These are phyloP conservation scores for Neurospora sp. DNA, from an alignment of 495 filamentous ascomycete genomes.

Conservation along the genomic window DNA sequence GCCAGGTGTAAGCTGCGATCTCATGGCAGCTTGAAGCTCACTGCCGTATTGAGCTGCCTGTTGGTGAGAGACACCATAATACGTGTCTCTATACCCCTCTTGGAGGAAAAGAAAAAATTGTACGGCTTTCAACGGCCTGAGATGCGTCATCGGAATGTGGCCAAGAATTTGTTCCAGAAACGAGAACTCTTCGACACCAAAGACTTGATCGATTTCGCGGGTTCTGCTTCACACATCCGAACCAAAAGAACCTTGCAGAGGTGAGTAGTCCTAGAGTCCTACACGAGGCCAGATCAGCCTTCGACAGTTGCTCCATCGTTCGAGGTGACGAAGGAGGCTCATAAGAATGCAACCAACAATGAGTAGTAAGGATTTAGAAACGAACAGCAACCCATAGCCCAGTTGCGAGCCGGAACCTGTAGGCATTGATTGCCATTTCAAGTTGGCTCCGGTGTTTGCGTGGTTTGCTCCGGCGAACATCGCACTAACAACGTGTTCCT, in stretches of 20 bases:
- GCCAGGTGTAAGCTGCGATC: neutral
- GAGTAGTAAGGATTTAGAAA: neutral
- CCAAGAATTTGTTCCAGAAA: neutral
- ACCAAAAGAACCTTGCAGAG: neutral
- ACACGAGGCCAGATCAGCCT: neutral
- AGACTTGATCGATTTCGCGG: neutral
- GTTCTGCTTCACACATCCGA: neutral
- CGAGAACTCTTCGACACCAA: neutral
- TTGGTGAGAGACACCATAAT: neutral
- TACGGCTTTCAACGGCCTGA: neutral
- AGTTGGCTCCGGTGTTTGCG: slow-evolving; percentile 1
- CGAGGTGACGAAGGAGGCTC: neutral
- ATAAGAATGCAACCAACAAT: neutral
- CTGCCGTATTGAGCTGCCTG: neutral
- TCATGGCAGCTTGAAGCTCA: neutral
- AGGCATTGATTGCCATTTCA: slow-evolving; percentile 2
- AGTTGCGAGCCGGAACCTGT: neutral
- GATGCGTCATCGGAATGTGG: neutral
- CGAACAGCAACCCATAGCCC: neutral
- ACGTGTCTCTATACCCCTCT: neutral
- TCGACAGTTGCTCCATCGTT: neutral
- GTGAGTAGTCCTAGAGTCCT: neutral
- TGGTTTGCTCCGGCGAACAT: neutral
- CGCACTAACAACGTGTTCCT: neutral
- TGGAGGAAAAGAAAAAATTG: neutral